Base-by-base conservation (phyloP, 257 asterid genomes). In the Solanum pimpinellifolium region DNA sequence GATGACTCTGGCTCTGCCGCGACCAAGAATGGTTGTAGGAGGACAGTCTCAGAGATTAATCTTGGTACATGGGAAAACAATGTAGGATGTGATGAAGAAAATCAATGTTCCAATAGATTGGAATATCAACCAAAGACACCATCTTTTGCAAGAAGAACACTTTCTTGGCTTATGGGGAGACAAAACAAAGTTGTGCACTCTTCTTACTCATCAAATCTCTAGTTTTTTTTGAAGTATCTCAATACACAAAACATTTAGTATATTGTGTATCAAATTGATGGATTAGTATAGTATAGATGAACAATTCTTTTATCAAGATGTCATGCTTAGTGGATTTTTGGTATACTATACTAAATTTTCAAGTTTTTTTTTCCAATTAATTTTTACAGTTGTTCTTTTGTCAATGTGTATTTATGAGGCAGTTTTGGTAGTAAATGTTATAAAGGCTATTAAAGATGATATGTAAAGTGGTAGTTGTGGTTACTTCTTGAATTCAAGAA, bases 161-260 rank as follows among this genome's bases (percentile, higher is more conserved):
- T 96, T n/a, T 88, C 89, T 18, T 96, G 99, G 99, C 89, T 96
- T 16, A 93, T 92, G 96, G 94, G 98, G 65, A 93, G 90, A 89
- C 97, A 91, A n/a, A 95, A 93, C 89, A 96, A 94, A 91, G 96
- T 93, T 60, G 95, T 93, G 68, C 96, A 95, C 77, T 88, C 98
- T 37, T 83, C 94, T 3, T 90, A 87, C 91, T 88, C 94, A 29
- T 83, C 90, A 85, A 87, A 95, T 90, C 93, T 91, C 87, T 94
- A 95, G 92, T 75, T 62, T 89, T 35, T 35, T 6, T 35, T 35
- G 1, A 37, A 76, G 46, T n/a, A n/a, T 41, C 59, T 77, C n/a
- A 77, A 44, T n/a, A 75, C 37, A 77, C 62, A 77, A 46, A 44
- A 77, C 83, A 77, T 77, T 44, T 77, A 41, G 83, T 39, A 77